Base-by-base conservation (phyloP, 106 monocot species). In the Acorus gramineus region DNA sequence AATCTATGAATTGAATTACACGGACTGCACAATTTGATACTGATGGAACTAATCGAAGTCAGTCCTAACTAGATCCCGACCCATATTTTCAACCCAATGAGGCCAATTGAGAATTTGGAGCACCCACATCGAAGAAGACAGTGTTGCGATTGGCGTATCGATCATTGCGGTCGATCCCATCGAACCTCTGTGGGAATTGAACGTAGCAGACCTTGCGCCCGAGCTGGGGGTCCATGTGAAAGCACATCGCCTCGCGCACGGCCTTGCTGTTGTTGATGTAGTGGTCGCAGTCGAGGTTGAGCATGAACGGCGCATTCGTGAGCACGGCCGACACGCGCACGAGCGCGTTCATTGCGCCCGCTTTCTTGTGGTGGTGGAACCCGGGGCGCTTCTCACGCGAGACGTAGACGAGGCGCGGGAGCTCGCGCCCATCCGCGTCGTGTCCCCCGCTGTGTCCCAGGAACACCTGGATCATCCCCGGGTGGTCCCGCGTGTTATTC, bases 391-490 rank as follows among this genome's bases (percentile, higher is more conserved):
- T 94, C 80, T 94, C 94, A 66, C 94, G 86, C 28, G 94, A 96
- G 52, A 90, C 95, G 53, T 96, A 96, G 49, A 96, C 95, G 3
- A 96, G 95, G 4, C 90, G 79, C 4, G 95, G 95, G 7, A 96
- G 90, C 69, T 96, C 90, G 48, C 87, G 83, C n/a, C 93, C 93
- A 49, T 93, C 93, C 2, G 77, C 43, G 59, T 93, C 93, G 65
- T 79, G 74, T n/a, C 90, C 95, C 44, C 95, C 95, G 55, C 82
- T 90, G 66, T 90, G 87, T 10, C 95, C 95, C 62, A 96, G 53
- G 73, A 96, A 96, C n/a, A 96, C 95, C 60, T 96, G 95, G 59
- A 96, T 90, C 90, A 96, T 96, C 65, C 95, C 95, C 2, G 95
- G 90, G 62, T 96, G 95, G 52, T 96, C 95, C 0, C 95, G 76